Conservation (phyloP, 768 basidiomycete species). For the Pleurotus eryngii region DNA sequence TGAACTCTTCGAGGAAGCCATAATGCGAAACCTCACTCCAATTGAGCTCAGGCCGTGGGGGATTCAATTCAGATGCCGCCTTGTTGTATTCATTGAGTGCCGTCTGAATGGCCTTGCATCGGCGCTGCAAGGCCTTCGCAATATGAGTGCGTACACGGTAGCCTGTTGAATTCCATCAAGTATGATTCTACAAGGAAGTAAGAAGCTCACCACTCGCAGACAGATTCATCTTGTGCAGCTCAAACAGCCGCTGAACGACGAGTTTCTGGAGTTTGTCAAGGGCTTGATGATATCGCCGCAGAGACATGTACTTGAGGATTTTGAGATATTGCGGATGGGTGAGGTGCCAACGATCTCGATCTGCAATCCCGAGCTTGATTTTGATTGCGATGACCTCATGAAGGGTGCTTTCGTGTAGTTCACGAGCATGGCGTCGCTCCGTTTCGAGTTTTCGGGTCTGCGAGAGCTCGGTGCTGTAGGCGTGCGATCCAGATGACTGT, state of each 20-base stretch:
- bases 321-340: constrained; percentile 19
- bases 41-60: constrained; percentile 19
- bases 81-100: constrained; percentile 27
- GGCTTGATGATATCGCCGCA: constrained; percentile 15
- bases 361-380: constrained; percentile 20
- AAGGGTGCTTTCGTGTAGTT: constrained; percentile 13
- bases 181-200: neutral
- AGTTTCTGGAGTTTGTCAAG: constrained; percentile 30
- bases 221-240: constrained; percentile 35
- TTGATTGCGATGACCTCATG: constrained; percentile 19
- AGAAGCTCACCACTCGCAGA: constrained; percentile 27
- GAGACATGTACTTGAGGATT: constrained; percentile 12
- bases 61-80: constrained; percentile 19
- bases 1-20: constrained; percentile 10
- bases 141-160: constrained; percentile 28
- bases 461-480: constrained; percentile 13
- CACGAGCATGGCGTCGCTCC: constrained; percentile 13
- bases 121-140: constrained; percentile 23
- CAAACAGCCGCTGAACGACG: constrained; percentile 31
- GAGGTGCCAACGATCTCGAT: constrained; percentile 21
- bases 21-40: constrained; percentile 11
- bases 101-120: constrained; percentile 23
- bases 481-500: constrained; percentile 10
- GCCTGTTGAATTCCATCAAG: constrained; percentile 10
- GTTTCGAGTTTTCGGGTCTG: constrained; percentile 22